Percentiles rank a stretch among this genome's conserved stretches.
Evolutionary conservation across 495 filamentous ascomycete genomes (phyloP).

Genomic region (Neurospora sp.): DNA sequence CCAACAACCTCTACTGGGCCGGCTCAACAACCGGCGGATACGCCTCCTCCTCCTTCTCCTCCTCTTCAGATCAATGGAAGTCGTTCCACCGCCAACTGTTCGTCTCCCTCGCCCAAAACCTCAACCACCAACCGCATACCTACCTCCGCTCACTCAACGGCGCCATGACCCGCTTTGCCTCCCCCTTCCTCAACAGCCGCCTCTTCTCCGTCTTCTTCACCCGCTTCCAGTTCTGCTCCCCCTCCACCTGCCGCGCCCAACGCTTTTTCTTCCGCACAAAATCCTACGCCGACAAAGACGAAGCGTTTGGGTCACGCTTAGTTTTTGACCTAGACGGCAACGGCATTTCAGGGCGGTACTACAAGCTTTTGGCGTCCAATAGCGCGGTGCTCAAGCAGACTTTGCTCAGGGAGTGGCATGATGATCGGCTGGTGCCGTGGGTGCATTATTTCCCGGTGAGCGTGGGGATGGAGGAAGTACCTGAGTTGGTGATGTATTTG

Average conservation of each 20-base stretch:
- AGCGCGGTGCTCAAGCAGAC: slow-evolving; percentile 38
- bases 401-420: slow-evolving; percentile 48
- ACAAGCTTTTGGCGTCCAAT: slow-evolving; percentile 34
- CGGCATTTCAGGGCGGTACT: slow-evolving; percentile 40
- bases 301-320: slow-evolving; percentile 13
- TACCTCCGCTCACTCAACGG: slow-evolving; percentile 7
- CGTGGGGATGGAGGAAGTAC: slow-evolving; percentile 4
- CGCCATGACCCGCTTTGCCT: neutral
- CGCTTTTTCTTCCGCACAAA: slow-evolving; percentile 10
- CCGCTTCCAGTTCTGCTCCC: neutral
- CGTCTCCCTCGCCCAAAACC: slow-evolving; percentile 23
- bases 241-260: neutral
- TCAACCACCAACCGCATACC: slow-evolving; percentile 14
- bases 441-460: slow-evolving; percentile 19
- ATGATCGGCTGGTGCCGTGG: slow-evolving; percentile 37
- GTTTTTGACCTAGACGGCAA: slow-evolving; percentile 49
- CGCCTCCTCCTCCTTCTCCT: slow-evolving; percentile 11
- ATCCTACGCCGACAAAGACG: slow-evolving; percentile 11
- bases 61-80: slow-evolving; percentile 17
- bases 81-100: slow-evolving; percentile 40
- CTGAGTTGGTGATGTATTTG: slow-evolving; percentile 31
- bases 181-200: slow-evolving; percentile 13
- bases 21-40: slow-evolving; percentile 40
- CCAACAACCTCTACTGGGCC: slow-evolving; percentile 37
- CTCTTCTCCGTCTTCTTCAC: slow-evolving; percentile 4